These are phyloP conservation scores for Fraxinus angustifolia DNA, from an alignment of 305 asterid genomes.

Conservation along the genomic window DNA sequence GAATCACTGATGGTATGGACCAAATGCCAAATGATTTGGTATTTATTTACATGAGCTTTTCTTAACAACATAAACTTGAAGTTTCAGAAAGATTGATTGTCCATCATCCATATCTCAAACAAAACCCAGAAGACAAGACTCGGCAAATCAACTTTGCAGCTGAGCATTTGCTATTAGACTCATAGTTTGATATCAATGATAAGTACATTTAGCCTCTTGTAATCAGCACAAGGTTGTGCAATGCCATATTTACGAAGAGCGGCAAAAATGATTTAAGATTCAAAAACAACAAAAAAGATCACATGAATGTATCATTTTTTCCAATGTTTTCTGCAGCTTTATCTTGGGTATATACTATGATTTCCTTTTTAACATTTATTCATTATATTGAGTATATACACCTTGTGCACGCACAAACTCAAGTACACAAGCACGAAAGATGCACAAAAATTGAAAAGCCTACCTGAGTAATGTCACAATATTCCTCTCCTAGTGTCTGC, in stretches of 20 bases:
- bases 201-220: neutral
- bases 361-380: neutral
- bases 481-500: constrained; percentile 97
- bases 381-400: neutral
- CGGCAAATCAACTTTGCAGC: constrained; percentile 6
- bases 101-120: neutral
- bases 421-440: neutral
- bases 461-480: constrained; percentile 95
- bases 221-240: constrained; percentile 4
- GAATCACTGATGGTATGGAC: neutral
- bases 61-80: neutral
- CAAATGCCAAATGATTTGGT: neutral
- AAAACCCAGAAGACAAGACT: constrained; percentile 14
- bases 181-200: neutral
- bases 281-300: neutral
- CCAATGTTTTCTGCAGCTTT: neutral
- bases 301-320: neutral
- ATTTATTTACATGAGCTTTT: constrained; percentile 1
- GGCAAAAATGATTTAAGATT: neutral
- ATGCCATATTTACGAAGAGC: constrained; percentile 11
- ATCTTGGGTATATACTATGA: neutral
- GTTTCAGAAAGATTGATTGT: neutral
- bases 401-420: constrained; percentile 7
- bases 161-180: neutral
- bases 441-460: constrained; percentile 10